phyloP scores from a whole-genome alignment of 345 rosid genomes.

The Hibiscus tridactylites region DNA sequence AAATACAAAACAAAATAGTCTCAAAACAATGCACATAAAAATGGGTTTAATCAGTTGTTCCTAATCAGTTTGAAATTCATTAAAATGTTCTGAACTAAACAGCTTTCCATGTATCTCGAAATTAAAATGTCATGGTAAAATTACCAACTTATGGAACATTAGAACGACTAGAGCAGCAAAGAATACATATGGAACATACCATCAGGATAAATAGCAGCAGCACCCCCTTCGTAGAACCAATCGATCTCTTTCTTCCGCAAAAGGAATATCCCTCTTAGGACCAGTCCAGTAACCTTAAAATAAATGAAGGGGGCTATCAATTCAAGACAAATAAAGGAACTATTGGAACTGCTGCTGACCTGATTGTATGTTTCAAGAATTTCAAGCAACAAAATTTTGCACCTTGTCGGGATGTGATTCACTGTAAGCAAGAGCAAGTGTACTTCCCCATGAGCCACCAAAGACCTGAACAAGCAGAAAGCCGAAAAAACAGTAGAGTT shows the following conservation, averaged over 20 bases:
- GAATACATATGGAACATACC: constrained; percentile 38
- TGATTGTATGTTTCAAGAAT: neutral
- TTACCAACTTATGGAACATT: neutral
- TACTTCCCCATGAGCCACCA: constrained; percentile 99
- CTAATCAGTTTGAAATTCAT: neutral
- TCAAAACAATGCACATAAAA: neutral
- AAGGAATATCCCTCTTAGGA: constrained; percentile 85
- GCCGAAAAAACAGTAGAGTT: neutral
- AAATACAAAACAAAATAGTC: neutral
- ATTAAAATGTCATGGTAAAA: neutral
- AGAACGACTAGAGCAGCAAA: neutral
- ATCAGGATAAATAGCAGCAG: constrained; percentile 89
- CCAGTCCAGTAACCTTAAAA: constrained; percentile 75
- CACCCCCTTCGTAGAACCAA: constrained; percentile 97
- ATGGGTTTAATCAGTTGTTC: neutral
- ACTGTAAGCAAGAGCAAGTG: constrained; percentile 83
- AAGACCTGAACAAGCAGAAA: constrained; percentile 49
- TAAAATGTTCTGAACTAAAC: neutral
- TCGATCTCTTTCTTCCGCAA: constrained; percentile 89
- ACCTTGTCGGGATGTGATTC: constrained; percentile 88
- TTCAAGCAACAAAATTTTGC: constrained; percentile 3
- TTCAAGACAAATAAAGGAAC: neutral
- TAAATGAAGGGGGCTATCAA: constrained; percentile 7
- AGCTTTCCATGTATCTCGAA: neutral
- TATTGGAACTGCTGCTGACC: neutral